Evolutionary conservation across 148 eudicot species (phyloP).

Genomic region (Heliosperma pusillum): DNA sequence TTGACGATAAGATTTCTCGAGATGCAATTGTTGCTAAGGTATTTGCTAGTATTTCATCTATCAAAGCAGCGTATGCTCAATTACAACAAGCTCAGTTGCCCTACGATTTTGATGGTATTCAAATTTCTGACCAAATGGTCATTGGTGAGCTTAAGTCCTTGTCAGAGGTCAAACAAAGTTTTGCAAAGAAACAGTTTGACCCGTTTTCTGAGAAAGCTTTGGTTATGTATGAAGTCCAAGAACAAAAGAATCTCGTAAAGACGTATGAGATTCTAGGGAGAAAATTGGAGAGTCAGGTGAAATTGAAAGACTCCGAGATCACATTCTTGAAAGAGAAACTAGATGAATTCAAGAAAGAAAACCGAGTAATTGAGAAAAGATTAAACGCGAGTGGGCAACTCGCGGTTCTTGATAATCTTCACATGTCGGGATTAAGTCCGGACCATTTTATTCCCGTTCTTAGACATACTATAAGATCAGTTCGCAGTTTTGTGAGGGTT

Average conservation of each 20-base stretch:
- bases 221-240: slow-evolving; percentile 60
- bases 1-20: slow-evolving; percentile 24
- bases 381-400: slow-evolving; percentile 68
- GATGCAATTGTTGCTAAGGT: slow-evolving; percentile 74
- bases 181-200: slow-evolving; percentile 61
- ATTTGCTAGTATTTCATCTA: slow-evolving; percentile 68
- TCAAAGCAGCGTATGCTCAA: slow-evolving; percentile 86
- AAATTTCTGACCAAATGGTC: slow-evolving; percentile 60
- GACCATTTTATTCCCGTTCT: slow-evolving; percentile 58
- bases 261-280: slow-evolving; percentile 62
- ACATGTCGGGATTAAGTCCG: slow-evolving; percentile 53
- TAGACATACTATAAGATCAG: slow-evolving; percentile 52
- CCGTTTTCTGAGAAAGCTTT: slow-evolving; percentile 57
- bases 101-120: slow-evolving; percentile 73
- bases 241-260: slow-evolving; percentile 57
- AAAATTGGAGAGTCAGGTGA: slow-evolving; percentile 61
- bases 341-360: slow-evolving; percentile 62
- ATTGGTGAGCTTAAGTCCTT: slow-evolving; percentile 62
- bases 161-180: slow-evolving; percentile 72
- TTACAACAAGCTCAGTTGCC: slow-evolving; percentile 82
- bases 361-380: slow-evolving; percentile 61
- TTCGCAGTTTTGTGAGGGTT: slow-evolving; percentile 59
- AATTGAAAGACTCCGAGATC: slow-evolving; percentile 74
- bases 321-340: slow-evolving; percentile 63
- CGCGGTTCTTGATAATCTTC: slow-evolving; percentile 48